Conservation (phyloP, 2,329 filamentous ascomycete species). For the Sporothrix globosa region DNA sequence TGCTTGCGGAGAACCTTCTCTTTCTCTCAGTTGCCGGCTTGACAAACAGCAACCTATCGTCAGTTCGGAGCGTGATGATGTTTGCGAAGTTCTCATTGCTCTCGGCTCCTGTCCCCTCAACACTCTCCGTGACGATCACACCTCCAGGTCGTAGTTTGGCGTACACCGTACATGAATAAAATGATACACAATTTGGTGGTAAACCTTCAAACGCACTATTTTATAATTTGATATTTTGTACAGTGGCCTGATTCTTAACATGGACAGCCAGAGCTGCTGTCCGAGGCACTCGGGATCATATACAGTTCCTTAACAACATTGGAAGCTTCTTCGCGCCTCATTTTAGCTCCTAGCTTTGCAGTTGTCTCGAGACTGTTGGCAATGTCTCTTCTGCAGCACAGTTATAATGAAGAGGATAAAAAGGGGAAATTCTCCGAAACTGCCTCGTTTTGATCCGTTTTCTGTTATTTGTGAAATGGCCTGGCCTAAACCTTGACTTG, state of each 20-base stretch:
- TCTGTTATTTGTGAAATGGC: not conserved
- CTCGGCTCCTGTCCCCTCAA: not conserved
- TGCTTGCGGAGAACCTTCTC: not conserved
- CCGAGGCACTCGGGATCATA: no score
- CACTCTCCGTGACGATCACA: not conserved
- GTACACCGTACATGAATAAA: no score
- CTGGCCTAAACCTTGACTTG: not conserved
- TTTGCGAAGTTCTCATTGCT: not conserved
- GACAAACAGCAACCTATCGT: not conserved
- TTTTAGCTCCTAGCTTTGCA: not conserved
- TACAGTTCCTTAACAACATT: no score
- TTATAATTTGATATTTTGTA: no score
- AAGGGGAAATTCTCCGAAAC: not conserved
- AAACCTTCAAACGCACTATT: no score
- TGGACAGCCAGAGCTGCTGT: no score
- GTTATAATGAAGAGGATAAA: not conserved
- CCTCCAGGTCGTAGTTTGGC: no score
- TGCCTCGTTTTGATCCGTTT: not conserved
- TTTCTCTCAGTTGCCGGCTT: not conserved
- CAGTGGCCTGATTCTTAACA: no score
- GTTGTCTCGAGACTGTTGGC: not conserved
- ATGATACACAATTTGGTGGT: no score
- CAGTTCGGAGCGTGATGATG: not conserved
- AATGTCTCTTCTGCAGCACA: not conserved
- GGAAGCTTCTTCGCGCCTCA: not conserved